These are phyloP conservation scores for Cutaneotrichosporon dermatis DNA, from an alignment of 1,284 basidiomycete genomes.

Conservation along the genomic window DNA sequence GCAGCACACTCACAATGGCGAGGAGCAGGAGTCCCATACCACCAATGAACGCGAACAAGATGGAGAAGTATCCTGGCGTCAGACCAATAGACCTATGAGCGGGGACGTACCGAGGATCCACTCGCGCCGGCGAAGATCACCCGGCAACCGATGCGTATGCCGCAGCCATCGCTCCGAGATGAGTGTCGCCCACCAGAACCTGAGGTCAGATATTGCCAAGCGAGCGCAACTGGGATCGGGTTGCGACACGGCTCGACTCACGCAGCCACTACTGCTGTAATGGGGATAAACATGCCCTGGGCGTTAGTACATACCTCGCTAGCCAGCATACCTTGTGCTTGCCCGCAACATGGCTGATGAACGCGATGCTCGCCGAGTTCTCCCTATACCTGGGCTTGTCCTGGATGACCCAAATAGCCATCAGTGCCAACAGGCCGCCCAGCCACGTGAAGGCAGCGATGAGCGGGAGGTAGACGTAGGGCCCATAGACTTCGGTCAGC, in stretches of 20 bases:
- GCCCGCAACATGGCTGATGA: slow-evolving; percentile 52
- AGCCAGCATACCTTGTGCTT: slow-evolving; percentile 30
- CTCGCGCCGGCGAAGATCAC: slow-evolving; percentile 46
- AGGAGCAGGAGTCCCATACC: slow-evolving; percentile 50
- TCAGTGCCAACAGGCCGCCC: slow-evolving; percentile 40
- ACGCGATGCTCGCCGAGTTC: slow-evolving; percentile 49
- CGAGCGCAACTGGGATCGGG: too few species aligned
- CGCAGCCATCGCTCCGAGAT: slow-evolving; percentile 53
- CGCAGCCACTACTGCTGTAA: slow-evolving; percentile 32
- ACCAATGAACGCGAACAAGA: slow-evolving; percentile 50
- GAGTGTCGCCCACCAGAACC: slow-evolving; percentile 47
- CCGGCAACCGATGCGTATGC: slow-evolving; percentile 51
- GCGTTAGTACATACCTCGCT: too few species aligned
- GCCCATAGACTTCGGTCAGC: slow-evolving; percentile 39
- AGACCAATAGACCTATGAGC: neutral
- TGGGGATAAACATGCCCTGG: slow-evolving; percentile 44
- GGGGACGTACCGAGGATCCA: slow-evolving; percentile 35
- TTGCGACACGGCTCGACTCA: slow-evolving; percentile 14
- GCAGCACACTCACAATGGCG: slow-evolving; percentile 40
- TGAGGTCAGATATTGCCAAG: slow-evolving; percentile 3
- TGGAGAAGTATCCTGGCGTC: slow-evolving; percentile 47
- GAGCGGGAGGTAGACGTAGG: slow-evolving; percentile 45
- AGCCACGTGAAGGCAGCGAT: slow-evolving; percentile 39
- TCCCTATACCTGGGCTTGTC: slow-evolving; percentile 45
- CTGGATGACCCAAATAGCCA: slow-evolving; percentile 46